Evolutionary conservation across 164 flowering plant species (phyloP), one percentile per base, ranked within the genome.

Genomic region (Magnolia sinica): DNA sequence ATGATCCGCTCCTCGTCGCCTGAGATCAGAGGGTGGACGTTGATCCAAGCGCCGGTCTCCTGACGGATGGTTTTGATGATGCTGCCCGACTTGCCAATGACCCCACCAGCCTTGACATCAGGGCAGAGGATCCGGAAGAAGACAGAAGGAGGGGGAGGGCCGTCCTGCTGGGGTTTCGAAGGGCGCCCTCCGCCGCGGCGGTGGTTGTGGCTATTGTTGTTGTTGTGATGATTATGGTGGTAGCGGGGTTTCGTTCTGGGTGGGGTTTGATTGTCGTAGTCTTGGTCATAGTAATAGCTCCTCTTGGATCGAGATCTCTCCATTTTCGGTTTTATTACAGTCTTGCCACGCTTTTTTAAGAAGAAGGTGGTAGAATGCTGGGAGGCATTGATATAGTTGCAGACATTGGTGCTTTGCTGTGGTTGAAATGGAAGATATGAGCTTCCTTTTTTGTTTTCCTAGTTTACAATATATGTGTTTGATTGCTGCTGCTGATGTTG

Each of bases 11-110:
- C 99, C 72, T 87, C 95, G 63, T 96, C 99, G 0, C 99, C 99
- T 0, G 90, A 83, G 31, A 89, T 73, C 68, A 93, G 81, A 77
- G 91, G 94, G 72, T 94, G 98, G 22, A 94, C 97, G 79, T 92
- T 91, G 82, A 96, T 89, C 95, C 92, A 96, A 22, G 98, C 98
- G n/a, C 98, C 98, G 1, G 99, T 93, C 27, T 90, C 96, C 73
- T 93, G 97, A 76, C 96, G 83, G 27, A 96, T 89, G 22, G 92
- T 83, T 85, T 96, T 94, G 50, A 96, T 90, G 1, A 93, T 91
- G 79, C 90, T 87, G 7, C 99, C 98, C 14, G 95, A 88, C 79
- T 96, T 96, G 24, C 99, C 99, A 18, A 94, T 90, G 45, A 96
- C 99, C 0, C 97, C 94, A 0, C 95, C 98, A 1, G 91, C 94